Conservation (phyloP, 31 red algal species). For the Bonnemaisonia californica region DNA sequence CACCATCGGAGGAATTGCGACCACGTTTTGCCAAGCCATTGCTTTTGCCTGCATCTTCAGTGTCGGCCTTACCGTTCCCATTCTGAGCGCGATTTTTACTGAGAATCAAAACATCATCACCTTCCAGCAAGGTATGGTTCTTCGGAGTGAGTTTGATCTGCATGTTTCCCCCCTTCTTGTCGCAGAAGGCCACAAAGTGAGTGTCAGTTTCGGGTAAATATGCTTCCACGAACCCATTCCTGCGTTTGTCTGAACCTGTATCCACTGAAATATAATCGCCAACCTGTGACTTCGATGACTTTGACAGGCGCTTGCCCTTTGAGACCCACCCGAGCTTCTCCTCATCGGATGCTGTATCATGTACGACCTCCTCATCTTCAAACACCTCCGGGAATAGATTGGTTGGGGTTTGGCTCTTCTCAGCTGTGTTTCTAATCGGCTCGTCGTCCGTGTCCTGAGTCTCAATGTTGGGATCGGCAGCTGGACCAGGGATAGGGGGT, state of each 20-base stretch:
- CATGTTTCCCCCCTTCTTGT: constrained; percentile 41
- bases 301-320: constrained; percentile 7
- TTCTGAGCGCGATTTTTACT: constrained; percentile 19
- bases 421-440: constrained; percentile 9
- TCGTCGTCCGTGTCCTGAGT: constrained; percentile 48
- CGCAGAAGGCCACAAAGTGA: constrained; percentile 63
- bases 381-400: not conserved
- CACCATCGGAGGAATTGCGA: not conserved
- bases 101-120: constrained; percentile 24
- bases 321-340: constrained; percentile 33
- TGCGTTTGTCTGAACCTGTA: constrained; percentile 1
- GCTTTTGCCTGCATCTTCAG: not conserved
- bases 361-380: constrained; percentile 15
- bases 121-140: constrained; percentile 39
- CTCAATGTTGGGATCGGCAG: too few relatives aligned
- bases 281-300: constrained; percentile 17
- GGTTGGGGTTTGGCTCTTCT: not conserved
- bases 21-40: not conserved
- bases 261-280: constrained; percentile 57
- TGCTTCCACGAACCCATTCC: constrained; percentile 52
- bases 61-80: not conserved
- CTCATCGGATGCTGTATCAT: constrained; percentile 45
- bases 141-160: constrained; percentile 42
- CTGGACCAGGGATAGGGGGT: too few relatives aligned
- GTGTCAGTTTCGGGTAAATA: constrained; percentile 45